Conservation (phyloP, 2,329 filamentous ascomycete genomes). For the Fusarium phyllophilum region DNA sequence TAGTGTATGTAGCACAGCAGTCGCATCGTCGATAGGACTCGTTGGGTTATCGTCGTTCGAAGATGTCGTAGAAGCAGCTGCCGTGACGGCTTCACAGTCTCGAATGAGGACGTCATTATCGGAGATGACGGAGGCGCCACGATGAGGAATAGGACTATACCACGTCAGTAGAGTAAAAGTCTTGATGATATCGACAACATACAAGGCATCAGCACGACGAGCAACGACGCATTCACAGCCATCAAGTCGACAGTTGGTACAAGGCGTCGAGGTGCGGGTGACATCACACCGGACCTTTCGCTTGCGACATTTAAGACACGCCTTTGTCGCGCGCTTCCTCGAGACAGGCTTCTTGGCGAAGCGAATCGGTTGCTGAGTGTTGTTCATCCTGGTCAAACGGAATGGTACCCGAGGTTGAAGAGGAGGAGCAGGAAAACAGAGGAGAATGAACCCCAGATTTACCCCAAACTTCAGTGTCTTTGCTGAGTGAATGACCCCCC, state of each 20-base stretch:
- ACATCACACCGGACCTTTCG: constrained; percentile 40
- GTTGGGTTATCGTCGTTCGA: constrained; percentile 1
- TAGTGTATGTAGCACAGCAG: not conserved
- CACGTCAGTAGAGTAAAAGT: not conserved
- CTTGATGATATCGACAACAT: not conserved
- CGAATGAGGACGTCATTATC: not conserved
- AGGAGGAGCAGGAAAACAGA: not conserved
- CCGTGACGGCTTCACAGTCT: constrained; percentile 12
- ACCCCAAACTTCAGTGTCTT: constrained; percentile 10
- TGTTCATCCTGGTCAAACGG: constrained; percentile 23
- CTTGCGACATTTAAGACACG: constrained; percentile 37
- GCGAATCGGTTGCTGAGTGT: constrained; percentile 24
- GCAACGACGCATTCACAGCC: constrained; percentile 30
- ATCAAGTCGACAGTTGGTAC: constrained; percentile 38
- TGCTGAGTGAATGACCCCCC: not conserved
- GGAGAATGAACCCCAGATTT: constrained; percentile 25
- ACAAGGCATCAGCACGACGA: constrained; percentile 21
- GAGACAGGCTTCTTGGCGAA: constrained; percentile 37
- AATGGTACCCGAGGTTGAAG: constrained; percentile 19
- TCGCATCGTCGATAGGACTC: constrained; percentile 10
- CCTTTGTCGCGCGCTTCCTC: constrained; percentile 34
- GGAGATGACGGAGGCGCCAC: not conserved
- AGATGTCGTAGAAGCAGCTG: constrained; percentile 5
- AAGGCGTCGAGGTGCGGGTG: constrained; percentile 31
- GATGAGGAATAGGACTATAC: constrained; percentile 1